These are phyloP conservation scores for Ophiostoma populinum DNA, from an alignment of 2,329 filamentous ascomycete species.

Conservation along the genomic window DNA sequence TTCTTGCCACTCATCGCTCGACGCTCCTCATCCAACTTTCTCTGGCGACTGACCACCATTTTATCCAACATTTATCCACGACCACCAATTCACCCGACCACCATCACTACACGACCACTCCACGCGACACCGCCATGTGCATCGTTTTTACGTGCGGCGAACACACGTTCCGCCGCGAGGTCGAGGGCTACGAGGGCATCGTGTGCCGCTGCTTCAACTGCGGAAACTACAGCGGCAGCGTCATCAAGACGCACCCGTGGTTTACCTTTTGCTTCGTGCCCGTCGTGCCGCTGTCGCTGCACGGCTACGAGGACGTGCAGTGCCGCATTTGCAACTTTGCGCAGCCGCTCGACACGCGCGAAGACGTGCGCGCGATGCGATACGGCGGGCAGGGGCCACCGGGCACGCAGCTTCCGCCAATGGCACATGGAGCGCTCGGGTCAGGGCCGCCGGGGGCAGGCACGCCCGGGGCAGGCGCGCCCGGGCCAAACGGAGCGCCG, in stretches of 20 bases:
- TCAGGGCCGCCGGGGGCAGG: constrained; percentile 18
- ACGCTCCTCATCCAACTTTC: no score
- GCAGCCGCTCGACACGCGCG: constrained; percentile 43
- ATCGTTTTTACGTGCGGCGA: constrained; percentile 46
- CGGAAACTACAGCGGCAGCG: constrained; percentile 43
- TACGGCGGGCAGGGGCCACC: constrained; percentile 14
- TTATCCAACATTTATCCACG: no score
- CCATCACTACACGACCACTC: background rate
- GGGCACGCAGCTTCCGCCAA: no score
- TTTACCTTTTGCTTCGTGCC: constrained; percentile 72
- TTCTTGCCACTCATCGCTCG: background rate
- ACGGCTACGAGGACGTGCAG: constrained; percentile 49
- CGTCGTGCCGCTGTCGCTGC: constrained; percentile 51
- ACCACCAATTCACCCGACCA: no score
- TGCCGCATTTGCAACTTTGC: constrained; percentile 65
- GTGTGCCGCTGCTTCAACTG: constrained; percentile 49
- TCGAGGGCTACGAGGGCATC: constrained; percentile 43
- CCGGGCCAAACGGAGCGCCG: no score
- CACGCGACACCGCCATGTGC: constrained; percentile 28
- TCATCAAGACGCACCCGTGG: constrained; percentile 50
- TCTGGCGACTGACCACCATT: no score
- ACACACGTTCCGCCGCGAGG: constrained; percentile 41
- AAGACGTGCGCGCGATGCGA: constrained; percentile 35
- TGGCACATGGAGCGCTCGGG: background rate
- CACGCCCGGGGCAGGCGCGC: no score